Percentiles rank a stretch among this genome's conserved stretches.
Evolutionary conservation across 140 eudicot genomes (phyloP).

Genomic region (Cichorium intybus): DNA sequence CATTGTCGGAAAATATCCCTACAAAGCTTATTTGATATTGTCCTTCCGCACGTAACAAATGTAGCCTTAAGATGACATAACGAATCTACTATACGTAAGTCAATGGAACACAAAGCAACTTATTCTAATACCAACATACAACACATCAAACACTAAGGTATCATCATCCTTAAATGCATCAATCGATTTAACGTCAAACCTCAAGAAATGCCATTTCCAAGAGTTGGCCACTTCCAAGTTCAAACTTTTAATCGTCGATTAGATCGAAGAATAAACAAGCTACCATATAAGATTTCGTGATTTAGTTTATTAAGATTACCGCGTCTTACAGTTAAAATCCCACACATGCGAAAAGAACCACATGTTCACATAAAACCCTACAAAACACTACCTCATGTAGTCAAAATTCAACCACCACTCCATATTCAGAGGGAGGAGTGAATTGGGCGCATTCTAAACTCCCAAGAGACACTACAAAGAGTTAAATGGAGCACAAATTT

Average conservation of each 20-base stretch:
- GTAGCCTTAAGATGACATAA: too few species aligned
- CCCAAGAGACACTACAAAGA: slow-evolving; percentile 41
- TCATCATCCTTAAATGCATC: not conserved
- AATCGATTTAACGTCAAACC: not conserved
- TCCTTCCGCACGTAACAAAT: too few species aligned
- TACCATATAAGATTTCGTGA: slow-evolving; percentile 22
- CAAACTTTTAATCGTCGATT: not conserved
- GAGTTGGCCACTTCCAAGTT: slow-evolving; percentile 3
- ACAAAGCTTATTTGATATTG: too few species aligned
- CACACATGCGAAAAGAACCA: slow-evolving; percentile 25
- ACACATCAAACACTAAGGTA: not conserved
- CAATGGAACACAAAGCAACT: not conserved
- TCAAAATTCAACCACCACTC: slow-evolving; percentile 79
- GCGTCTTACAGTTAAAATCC: slow-evolving; percentile 33
- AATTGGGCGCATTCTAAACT: slow-evolving; percentile 37
- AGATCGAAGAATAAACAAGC: not conserved
- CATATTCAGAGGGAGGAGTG: slow-evolving; percentile 48
- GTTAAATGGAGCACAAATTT: slow-evolving; percentile 27
- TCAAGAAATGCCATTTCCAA: not conserved
- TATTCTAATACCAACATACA: too few species aligned
- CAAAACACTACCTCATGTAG: slow-evolving; percentile 41
- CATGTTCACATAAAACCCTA: slow-evolving; percentile 37
- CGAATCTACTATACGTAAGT: too few species aligned
- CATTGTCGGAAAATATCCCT: not conserved
- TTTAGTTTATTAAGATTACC: slow-evolving; percentile 31